phyloP scores from a whole-genome alignment of 495 filamentous ascomycete species.

The Physcia stellaris region DNA sequence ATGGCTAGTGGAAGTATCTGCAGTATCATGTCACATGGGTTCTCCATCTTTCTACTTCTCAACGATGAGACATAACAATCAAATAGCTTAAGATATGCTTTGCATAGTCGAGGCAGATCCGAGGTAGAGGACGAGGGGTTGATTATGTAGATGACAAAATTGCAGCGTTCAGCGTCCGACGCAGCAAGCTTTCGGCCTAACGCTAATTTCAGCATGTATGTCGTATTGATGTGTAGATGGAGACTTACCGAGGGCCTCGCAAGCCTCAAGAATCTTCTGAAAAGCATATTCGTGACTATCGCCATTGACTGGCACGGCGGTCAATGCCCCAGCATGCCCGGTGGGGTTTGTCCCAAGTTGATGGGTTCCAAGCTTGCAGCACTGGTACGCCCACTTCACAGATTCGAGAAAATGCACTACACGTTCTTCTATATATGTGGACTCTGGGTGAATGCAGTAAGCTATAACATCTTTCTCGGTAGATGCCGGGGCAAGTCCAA shows the following conservation, averaged over 20 bases:
- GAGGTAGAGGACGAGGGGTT: slow-evolving; percentile 55
- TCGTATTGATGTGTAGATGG: slow-evolving; percentile 5
- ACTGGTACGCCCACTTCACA: slow-evolving; percentile 62
- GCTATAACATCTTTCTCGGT: slow-evolving; percentile 67
- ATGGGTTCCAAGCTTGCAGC: slow-evolving; percentile 64
- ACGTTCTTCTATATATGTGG: slow-evolving; percentile 41
- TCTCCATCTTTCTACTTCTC: slow-evolving; percentile 29
- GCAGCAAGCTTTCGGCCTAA: slow-evolving; percentile 2
- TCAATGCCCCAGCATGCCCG: slow-evolving; percentile 43
- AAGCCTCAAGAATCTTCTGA: slow-evolving; percentile 25
- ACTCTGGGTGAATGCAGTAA: slow-evolving; percentile 64
- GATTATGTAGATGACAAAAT: slow-evolving; percentile 76
- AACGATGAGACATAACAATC: slow-evolving; percentile 48
- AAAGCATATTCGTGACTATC: slow-evolving; percentile 11
- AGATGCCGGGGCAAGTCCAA: slow-evolving; percentile 66
- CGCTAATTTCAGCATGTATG: slow-evolving; percentile 11
- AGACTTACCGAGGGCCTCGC: slow-evolving; percentile 29
- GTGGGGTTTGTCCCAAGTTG: slow-evolving; percentile 37
- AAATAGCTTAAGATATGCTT: slow-evolving; percentile 62
- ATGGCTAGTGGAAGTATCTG: slow-evolving; percentile 69
- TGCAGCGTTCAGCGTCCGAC: slow-evolving; percentile 28
- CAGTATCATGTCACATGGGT: slow-evolving; percentile 57
- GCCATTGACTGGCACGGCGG: slow-evolving; percentile 17
- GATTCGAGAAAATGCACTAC: slow-evolving; percentile 58
- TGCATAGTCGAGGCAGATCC: slow-evolving; percentile 61